Evolutionary conservation across 2,329 filamentous ascomycete genomes (phyloP).

Genomic region (Apiospora saccharicola): DNA sequence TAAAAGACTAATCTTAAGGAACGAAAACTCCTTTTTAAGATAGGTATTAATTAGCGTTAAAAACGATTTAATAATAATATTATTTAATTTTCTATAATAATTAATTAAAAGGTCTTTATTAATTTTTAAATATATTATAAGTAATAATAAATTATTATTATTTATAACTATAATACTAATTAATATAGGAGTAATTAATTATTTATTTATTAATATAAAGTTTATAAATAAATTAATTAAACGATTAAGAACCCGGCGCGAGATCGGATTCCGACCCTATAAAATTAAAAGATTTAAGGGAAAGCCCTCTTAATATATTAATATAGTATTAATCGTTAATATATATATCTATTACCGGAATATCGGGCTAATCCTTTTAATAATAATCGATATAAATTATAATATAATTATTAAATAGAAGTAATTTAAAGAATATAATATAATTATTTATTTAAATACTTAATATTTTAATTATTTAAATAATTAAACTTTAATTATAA

Average conservation of each 20-base stretch:
- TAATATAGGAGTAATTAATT: no score
- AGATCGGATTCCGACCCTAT: no score
- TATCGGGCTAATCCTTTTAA: neutral
- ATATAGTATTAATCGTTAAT: no score
- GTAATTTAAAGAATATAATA: neutral
- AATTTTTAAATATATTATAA: neutral
- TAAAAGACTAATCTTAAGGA: neutral
- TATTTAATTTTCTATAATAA: neutral
- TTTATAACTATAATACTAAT: no score
- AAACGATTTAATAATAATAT: neutral
- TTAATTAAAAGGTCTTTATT: neutral
- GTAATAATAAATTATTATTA: neutral
- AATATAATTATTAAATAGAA: neutral
- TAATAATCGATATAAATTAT: neutral
- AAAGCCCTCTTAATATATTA: no score
- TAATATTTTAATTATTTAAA: neutral
- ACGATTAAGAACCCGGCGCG: no score
- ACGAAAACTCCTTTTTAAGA: neutral
- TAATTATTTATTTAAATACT: neutral
- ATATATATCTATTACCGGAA: neutral
- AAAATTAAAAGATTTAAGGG: no score
- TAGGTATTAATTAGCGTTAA: neutral
- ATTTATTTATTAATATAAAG: no score
- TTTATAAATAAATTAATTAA: no score
- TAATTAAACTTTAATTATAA: neutral